phyloP scores from a whole-genome alignment of 306 rosid genomes.

The Fragaria iinumae region DNA sequence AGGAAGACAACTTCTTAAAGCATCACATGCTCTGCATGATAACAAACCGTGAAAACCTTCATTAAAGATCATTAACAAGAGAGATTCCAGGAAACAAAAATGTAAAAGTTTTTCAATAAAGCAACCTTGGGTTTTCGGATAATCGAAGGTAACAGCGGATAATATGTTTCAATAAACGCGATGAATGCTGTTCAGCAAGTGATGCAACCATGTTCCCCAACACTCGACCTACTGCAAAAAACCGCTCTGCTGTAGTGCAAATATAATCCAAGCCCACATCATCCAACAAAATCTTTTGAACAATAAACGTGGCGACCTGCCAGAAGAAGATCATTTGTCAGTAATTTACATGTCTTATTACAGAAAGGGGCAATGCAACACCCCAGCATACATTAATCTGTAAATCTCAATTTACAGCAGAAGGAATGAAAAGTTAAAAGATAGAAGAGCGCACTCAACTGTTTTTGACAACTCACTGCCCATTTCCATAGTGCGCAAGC shows the following conservation, averaged over 20 bases:
- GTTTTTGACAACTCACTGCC: slow-evolving; percentile 80
- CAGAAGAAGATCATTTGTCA: slow-evolving; percentile 27
- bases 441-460: slow-evolving; percentile 56
- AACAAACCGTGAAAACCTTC: neutral
- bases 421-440: slow-evolving; percentile 2
- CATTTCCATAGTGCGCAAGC: slow-evolving; percentile 86
- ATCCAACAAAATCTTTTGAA: slow-evolving; percentile 69
- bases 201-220: slow-evolving; percentile 57
- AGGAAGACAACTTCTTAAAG: slow-evolving; percentile 68
- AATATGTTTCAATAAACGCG: slow-evolving; percentile 66
- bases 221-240: slow-evolving; percentile 61
- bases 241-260: slow-evolving; percentile 65
- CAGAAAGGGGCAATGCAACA: neutral
- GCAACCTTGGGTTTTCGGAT: slow-evolving; percentile 63
- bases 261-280: slow-evolving; percentile 75
- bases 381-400: neutral
- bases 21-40: slow-evolving; percentile 61
- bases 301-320: slow-evolving; percentile 76
- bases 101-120: slow-evolving; percentile 19
- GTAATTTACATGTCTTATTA: slow-evolving; percentile 20
- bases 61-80: neutral
- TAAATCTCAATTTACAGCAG: neutral
- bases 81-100: neutral
- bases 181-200: slow-evolving; percentile 65
- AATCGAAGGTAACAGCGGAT: slow-evolving; percentile 70